A percentile compares a stretch with the other conserved stretches of the same genome.
Evolutionary conservation across 768 basidiomycete genomes (phyloP).

Genomic region (Sarcodon sp.): DNA sequence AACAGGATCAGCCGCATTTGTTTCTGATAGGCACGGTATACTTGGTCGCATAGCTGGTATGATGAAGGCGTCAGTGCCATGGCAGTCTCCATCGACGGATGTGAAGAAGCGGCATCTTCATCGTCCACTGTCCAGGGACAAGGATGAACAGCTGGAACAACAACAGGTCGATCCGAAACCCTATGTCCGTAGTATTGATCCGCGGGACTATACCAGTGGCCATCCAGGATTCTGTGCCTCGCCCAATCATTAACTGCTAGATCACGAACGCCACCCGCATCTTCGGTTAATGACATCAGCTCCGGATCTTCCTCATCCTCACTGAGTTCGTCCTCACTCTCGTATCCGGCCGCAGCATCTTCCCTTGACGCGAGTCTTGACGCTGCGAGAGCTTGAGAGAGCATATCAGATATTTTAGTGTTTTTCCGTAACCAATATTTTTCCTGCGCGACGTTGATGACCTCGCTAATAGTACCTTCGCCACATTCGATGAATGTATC

Average conservation of each 20-base stretch:
- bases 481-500: constrained; percentile 65
- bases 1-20: constrained; percentile 48
- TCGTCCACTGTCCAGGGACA: constrained; percentile 40
- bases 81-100: constrained; percentile 37
- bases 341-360: constrained; percentile 14
- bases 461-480: constrained; percentile 53
- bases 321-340: constrained; percentile 19
- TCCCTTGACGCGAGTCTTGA: constrained; percentile 24
- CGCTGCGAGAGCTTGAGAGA: constrained; percentile 57
- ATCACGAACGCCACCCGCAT: constrained; percentile 29
- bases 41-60: constrained; percentile 48
- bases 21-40: constrained; percentile 42
- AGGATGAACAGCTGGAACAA: constrained; percentile 27
- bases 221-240: constrained; percentile 56
- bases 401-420: constrained; percentile 55
- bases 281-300: constrained; percentile 29
- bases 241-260: constrained; percentile 66
- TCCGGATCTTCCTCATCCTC: constrained; percentile 32
- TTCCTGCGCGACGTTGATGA: constrained; percentile 49
- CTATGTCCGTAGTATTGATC: constrained; percentile 47
- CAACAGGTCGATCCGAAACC: constrained; percentile 25
- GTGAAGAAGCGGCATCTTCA: constrained; percentile 16
- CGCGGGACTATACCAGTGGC: constrained; percentile 63
- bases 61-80: constrained; percentile 45
- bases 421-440: constrained; percentile 55